Base-by-base conservation (phyloP, 495 filamentous ascomycete genomes). In the Aspergillus olivimuriae region DNA sequence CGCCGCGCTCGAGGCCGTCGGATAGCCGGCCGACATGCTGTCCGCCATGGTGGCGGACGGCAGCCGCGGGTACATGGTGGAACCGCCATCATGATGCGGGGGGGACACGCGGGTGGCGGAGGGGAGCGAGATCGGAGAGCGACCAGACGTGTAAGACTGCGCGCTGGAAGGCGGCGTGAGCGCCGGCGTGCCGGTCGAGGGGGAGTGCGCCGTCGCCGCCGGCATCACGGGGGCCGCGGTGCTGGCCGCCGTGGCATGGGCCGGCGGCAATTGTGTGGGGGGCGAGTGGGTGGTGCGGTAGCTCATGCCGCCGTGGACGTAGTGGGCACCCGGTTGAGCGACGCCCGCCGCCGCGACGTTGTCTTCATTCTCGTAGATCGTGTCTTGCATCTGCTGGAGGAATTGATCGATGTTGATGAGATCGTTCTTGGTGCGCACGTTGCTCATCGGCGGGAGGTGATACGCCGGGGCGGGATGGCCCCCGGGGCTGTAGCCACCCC, bases 331-430 rank as follows among this genome's bases (percentile, higher is more conserved):
- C 17, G 83, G 77, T 47, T 86, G 82, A 30, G 80, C 78, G 37
- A 87, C 73, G 39, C 84, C 86, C 23, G 84, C 82, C 1, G 84
- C 84, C 11, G 86, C 82, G 2, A 85, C 75, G 11, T 85, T 78
- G 54, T 86, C 84, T 17, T 89, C 81, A 55, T 80, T 91, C 63
- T 96, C 91, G 59, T 96, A 97, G 20, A 96, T 84, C 6, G 91
- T 95, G 48, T 81, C 76, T 55, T 95, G 89, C 74, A 97, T 89
- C 64, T 95, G 87, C 63, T 95, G 87, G 28, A 99, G 74, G 68
- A 95, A 84, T 46, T 89, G 82, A 63, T 97, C 91, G 57, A 95
- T 86, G 58, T 90, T 83, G 57, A 89, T 73, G 18, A 99, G 71
- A 51, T 99, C 91, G 51, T 78, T 87, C 78, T 97, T 96, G 42